phyloP scores from a whole-genome alignment of 2,329 filamentous ascomycete genomes.

The Beauveria caledonica region DNA sequence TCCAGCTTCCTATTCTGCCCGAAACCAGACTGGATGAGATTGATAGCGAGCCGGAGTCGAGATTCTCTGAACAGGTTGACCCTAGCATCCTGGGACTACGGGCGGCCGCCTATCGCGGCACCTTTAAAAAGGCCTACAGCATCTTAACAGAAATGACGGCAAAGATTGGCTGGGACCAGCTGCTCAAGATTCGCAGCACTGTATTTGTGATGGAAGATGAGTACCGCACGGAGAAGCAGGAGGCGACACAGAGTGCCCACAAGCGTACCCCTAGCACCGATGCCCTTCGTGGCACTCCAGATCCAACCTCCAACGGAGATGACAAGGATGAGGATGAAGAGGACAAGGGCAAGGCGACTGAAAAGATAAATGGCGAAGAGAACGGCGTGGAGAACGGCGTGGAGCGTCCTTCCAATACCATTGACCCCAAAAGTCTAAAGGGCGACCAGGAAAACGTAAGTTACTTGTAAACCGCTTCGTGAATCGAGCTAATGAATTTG shows the following conservation, averaged over 20 bases:
- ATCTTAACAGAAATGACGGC: constrained; percentile 92
- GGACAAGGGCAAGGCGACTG: constrained; percentile 25
- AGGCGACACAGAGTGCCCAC: constrained; percentile 38
- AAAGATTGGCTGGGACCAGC: constrained; percentile 95
- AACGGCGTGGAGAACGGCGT: constrained; percentile 30
- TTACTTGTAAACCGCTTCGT: not conserved
- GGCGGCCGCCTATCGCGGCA: constrained; percentile 85
- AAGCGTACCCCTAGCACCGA: constrained; percentile 74
- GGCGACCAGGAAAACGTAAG: constrained; percentile 63
- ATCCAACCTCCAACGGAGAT: constrained; percentile 43
- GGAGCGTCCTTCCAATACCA: constrained; percentile 72
- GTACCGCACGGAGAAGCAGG: constrained; percentile 81
- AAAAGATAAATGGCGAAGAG: constrained; percentile 31
- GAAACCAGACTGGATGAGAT: constrained; percentile 94
- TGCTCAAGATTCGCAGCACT: constrained; percentile 88
- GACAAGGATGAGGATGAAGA: constrained; percentile 28
- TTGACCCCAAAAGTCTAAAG: constrained; percentile 70
- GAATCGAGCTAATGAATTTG: constrained; percentile 16
- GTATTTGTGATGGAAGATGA: constrained; percentile 99
- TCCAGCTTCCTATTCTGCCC: constrained; percentile 76
- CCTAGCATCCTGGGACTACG: constrained; percentile 78
- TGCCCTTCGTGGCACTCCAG: constrained; percentile 63
- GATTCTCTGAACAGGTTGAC: constrained; percentile 78
- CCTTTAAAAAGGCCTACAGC: constrained; percentile 89
- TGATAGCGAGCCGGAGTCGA: constrained; percentile 77